Percentiles rank a stretch among this genome's conserved stretches.
These are phyloP conservation scores for Pterocarpus macrocarpus DNA, from an alignment of 306 rosid species.

Conservation along the genomic window DNA sequence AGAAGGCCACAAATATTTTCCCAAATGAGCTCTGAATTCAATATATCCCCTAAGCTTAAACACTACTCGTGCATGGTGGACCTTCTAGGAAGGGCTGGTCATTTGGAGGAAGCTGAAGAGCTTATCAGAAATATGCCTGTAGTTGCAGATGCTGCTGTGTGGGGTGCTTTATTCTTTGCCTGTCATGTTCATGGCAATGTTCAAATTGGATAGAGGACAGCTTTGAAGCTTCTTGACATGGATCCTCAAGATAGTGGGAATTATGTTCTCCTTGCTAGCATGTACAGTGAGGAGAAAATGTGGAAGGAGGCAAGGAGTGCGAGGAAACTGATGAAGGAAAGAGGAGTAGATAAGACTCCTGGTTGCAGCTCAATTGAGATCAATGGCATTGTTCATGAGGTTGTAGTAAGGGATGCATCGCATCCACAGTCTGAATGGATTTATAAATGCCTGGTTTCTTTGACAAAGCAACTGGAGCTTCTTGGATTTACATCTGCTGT, in stretches of 20 bases:
- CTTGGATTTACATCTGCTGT: constrained; percentile 38
- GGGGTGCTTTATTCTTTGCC: constrained; percentile 89
- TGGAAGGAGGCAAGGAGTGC: constrained; percentile 65
- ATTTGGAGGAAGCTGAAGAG: constrained; percentile 76
- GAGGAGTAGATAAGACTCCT: constrained; percentile 73
- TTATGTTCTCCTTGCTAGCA: constrained; percentile 72
- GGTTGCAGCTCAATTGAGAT: constrained; percentile 80
- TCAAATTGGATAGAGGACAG: constrained; percentile 75
- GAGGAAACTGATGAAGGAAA: constrained; percentile 62
- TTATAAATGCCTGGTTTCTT: constrained; percentile 60
- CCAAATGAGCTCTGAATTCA: constrained; percentile 63
- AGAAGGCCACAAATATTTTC: constrained; percentile 69
- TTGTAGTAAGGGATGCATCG: constrained; percentile 62
- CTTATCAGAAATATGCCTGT: constrained; percentile 73
- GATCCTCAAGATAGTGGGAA: constrained; percentile 80
- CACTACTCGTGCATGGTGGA: constrained; percentile 91
- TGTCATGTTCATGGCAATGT: constrained; percentile 70
- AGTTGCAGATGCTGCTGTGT: constrained; percentile 69
- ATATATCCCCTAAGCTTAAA: constrained; percentile 64
- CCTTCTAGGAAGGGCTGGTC: constrained; percentile 88
- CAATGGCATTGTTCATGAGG: constrained; percentile 66
- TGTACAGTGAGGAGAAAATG: constrained; percentile 77
- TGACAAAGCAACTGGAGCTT: constrained; percentile 63
- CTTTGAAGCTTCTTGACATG: constrained; percentile 77
- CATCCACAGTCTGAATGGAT: constrained; percentile 57